Evolutionary conservation across 768 basidiomycete species (phyloP).

Genomic region (Suillus placidus): DNA sequence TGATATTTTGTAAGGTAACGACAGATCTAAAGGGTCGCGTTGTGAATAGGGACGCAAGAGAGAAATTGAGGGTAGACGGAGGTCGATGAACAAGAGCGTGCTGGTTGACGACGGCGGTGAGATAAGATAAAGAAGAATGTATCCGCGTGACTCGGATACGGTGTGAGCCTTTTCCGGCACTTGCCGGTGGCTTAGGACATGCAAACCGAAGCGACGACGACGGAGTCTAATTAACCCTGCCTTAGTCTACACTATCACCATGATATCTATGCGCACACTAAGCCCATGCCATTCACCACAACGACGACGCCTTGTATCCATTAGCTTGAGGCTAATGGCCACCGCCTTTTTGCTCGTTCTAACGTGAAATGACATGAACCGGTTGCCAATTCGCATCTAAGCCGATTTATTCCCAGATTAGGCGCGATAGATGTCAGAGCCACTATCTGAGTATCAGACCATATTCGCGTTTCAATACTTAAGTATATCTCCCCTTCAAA

Average conservation of each 20-base stretch:
- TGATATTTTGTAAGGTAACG: no score
- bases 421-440: not conserved
- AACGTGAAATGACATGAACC: not conserved
- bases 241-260: not conserved
- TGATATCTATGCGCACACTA: not conserved
- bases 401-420: constrained; percentile 4
- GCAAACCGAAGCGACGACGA: not conserved
- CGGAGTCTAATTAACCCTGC: not conserved
- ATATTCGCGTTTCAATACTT: not conserved
- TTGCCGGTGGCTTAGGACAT: no score
- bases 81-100: no score
- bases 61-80: no score
- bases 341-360: not conserved
- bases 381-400: not conserved
- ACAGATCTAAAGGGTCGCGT: no score
- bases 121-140: no score
- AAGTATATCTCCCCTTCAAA: not conserved
- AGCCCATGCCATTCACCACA: not conserved
- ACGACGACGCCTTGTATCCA: not conserved
- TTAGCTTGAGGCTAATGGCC: not conserved
- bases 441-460: not conserved
- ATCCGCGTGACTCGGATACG: no score
- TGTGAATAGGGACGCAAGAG: no score
- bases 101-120: no score
- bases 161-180: no score